Conservation (phyloP, 179 eudicot genomes). For the Actinidia polygama region DNA sequence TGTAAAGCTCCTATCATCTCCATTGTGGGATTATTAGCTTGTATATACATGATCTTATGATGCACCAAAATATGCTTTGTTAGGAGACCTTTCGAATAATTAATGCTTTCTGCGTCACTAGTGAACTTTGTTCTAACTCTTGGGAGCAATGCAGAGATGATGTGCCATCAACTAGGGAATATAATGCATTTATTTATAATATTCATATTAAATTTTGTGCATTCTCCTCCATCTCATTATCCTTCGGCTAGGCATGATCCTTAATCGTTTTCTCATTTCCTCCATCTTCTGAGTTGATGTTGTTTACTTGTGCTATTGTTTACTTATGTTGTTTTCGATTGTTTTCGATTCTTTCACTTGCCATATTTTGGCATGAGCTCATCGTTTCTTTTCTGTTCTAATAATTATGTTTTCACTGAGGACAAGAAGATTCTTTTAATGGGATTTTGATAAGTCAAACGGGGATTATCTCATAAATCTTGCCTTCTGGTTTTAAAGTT, state of each 20-base stretch:
- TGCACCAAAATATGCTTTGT: background rate
- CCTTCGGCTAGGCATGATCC: background rate
- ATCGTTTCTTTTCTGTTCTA: background rate
- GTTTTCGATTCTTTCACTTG: background rate
- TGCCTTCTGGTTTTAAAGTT: background rate
- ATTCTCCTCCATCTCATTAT: background rate
- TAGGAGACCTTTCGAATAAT: background rate
- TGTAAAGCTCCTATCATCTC: too few species aligned
- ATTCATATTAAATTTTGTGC: too few species aligned
- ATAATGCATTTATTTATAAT: too few species aligned
- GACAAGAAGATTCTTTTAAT: background rate
- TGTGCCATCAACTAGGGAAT: background rate
- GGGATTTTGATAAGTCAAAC: background rate
- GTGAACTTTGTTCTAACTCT: background rate
- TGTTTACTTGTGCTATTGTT: background rate
- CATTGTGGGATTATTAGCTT: too few species aligned
- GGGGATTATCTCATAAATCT: background rate
- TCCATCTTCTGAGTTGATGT: background rate
- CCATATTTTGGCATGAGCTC: background rate
- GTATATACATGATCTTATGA: background rate
- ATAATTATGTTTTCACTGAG: background rate
- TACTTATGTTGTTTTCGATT: background rate
- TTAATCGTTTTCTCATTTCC: background rate
- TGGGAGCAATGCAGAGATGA: background rate
- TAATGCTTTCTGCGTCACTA: background rate